Conservation (phyloP, 2,329 filamentous ascomycete species). For the Colletotrichum shisoi region DNA sequence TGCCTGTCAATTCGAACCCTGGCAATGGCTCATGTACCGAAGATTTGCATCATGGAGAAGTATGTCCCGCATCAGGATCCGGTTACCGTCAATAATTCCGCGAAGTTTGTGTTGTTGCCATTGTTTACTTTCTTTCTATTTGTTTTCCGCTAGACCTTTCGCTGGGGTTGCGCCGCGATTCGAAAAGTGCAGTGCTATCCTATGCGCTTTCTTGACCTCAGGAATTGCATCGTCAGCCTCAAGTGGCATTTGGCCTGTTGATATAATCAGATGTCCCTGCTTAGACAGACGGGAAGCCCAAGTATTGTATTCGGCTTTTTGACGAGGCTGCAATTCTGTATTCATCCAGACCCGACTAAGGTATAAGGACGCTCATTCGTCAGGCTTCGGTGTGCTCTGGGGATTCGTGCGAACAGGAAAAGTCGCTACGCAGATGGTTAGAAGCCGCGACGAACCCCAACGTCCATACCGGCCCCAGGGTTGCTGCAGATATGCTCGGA, state of each 20-base stretch:
- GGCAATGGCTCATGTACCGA: constrained; percentile 10
- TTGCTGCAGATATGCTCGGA: not conserved
- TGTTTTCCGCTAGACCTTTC: too few relatives aligned
- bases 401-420: too few relatives aligned
- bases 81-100: not conserved
- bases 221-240: not conserved
- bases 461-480: too few relatives aligned
- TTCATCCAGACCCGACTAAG: too few relatives aligned
- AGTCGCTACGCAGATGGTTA: too few relatives aligned
- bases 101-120: not conserved
- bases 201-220: not conserved
- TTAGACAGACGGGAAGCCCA: too few relatives aligned
- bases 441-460: too few relatives aligned
- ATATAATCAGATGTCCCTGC: not conserved
- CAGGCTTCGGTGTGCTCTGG: too few relatives aligned
- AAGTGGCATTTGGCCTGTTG: not conserved
- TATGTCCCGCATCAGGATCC: not conserved
- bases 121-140: too few relatives aligned
- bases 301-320: too few relatives aligned
- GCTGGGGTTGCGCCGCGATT: not conserved
- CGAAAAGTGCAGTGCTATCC: not conserved
- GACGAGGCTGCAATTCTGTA: too few relatives aligned
- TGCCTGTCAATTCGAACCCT: not conserved
- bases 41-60: not conserved
- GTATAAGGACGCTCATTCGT: too few relatives aligned